Evolutionary conservation across 2,329 filamentous ascomycete species (phyloP), one percentile per base, ranked within the genome.

Genomic region (Ceratocystis albifundus): DNA sequence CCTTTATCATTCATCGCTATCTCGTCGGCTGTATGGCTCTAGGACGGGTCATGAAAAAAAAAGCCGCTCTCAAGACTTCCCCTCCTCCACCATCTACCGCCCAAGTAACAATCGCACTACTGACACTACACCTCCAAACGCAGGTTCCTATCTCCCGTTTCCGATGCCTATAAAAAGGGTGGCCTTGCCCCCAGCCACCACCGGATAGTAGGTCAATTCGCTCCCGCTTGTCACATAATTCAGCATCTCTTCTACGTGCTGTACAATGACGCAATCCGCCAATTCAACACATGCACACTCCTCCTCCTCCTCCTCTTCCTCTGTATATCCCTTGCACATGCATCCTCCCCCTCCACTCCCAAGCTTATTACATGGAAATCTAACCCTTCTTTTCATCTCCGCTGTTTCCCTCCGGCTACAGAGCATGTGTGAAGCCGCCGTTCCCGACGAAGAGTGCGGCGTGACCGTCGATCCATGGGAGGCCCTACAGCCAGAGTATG

Each of bases 381-480:
- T 66, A 66, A 66, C 61, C n/a, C 22, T 12, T 25, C 4, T 17
- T 30, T 36, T 12, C n/a, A 20, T 4, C 12, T 50, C 12, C n/a
- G 12, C 36, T 12, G 36, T 36, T n/a, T 36, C 22, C 28, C 53
- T 20, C 30, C 57, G 15, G 25, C 50, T 44, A 59, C 50, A 68
- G 68, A 74, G 87, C 69, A 96, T 96, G 92, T 96, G 90, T 75
- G 83, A 88, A 71, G 80, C 95, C 46, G 91, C 90, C 6, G 86
- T 90, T 28, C 83, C 86, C 71, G 82, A 88, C 70, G 86, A 88
- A 63, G 84, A 85, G 71, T 91, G 88, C 64, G 75, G 74, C 86
- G 80, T 95, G 68, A 90, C 90, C 85, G 89, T 94, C 59, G 90
- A 96, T 74, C 85, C 88, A 0, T 95, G 89, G 87, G 92, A 96